Conservation (phyloP, 1,139 yeast genomes). For the Geotrichum candidum region DNA sequence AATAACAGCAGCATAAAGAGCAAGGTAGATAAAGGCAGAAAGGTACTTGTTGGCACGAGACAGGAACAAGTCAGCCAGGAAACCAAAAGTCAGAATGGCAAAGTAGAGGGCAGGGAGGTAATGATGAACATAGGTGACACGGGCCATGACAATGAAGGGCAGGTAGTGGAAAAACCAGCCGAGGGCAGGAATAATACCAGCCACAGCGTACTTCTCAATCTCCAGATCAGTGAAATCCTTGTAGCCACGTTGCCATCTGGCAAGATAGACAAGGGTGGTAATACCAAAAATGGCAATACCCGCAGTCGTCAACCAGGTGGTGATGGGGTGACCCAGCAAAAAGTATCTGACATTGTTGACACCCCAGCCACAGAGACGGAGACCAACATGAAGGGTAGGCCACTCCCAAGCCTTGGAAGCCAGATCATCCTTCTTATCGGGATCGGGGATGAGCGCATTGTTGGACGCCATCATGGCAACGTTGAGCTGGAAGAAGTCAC, state of each 20-base stretch:
- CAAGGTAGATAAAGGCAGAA: slow-evolving; percentile 30
- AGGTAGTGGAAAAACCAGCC: slow-evolving; percentile 93
- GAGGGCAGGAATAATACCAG: slow-evolving; percentile 82
- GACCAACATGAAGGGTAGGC: slow-evolving; percentile 90
- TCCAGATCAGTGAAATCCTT: slow-evolving; percentile 52
- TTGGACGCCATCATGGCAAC: slow-evolving; percentile 99
- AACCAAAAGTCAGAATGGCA: slow-evolving; percentile 78
- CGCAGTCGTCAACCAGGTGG: slow-evolving; percentile 85
- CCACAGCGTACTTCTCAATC: slow-evolving; percentile 51
- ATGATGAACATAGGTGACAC: slow-evolving; percentile 97
- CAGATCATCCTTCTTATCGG: slow-evolving; percentile 83
- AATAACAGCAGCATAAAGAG: slow-evolving; percentile 51
- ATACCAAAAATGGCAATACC: slow-evolving; percentile 60
- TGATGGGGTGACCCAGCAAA: slow-evolving; percentile 87
- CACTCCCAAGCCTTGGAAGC: slow-evolving; percentile 97
- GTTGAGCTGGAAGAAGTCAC: slow-evolving; percentile 87
- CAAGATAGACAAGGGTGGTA: slow-evolving; percentile 50
- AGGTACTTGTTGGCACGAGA: slow-evolving; percentile 37
- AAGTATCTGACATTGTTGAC: slow-evolving; percentile 74
- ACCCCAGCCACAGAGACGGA: slow-evolving; percentile 95
- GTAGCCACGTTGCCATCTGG: slow-evolving; percentile 93
- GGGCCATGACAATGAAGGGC: slow-evolving; percentile 91
- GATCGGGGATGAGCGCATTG: slow-evolving; percentile 90
- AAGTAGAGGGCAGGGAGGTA: slow-evolving; percentile 94
- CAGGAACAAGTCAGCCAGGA: slow-evolving; percentile 56